phyloP scores from a whole-genome alignment of 768 basidiomycete genomes.

The Leccinum rimulosum region DNA sequence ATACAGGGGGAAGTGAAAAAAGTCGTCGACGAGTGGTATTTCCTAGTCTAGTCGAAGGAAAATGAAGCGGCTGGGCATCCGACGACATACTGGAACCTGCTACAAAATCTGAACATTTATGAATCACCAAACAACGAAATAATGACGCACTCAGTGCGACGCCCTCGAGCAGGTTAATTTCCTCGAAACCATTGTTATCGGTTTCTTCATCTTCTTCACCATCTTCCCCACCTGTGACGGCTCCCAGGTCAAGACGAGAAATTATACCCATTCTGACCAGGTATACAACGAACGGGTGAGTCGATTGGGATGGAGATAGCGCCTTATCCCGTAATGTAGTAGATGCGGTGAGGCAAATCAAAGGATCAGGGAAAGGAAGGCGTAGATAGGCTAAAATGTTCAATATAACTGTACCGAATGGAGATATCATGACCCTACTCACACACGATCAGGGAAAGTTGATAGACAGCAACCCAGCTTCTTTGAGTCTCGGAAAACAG shows the following conservation, averaged over 20 bases:
- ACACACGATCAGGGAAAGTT: slow-evolving; percentile 78
- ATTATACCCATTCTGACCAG: slow-evolving; percentile 17
- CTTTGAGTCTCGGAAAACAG: slow-evolving; percentile 60
- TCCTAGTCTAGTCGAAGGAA: slow-evolving; percentile 74
- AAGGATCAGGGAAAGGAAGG: slow-evolving; percentile 65
- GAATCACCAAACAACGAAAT: background rate
- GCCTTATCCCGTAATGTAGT: slow-evolving; percentile 86
- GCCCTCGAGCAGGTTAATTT: slow-evolving; percentile 68
- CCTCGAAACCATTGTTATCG: slow-evolving; percentile 51
- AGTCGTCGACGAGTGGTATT: slow-evolving; percentile 63
- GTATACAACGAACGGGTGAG: slow-evolving; percentile 33
- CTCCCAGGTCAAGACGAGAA: slow-evolving; percentile 10
- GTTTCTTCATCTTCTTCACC: slow-evolving; percentile 36
- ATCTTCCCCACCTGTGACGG: slow-evolving; percentile 3
- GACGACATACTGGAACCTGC: slow-evolving; percentile 47
- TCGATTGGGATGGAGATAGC: slow-evolving; percentile 42
- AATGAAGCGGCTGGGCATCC: slow-evolving; percentile 35
- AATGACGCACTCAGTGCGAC: slow-evolving; percentile 54
- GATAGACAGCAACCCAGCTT: slow-evolving; percentile 80
- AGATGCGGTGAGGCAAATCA: slow-evolving; percentile 82
- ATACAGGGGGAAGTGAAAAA: slow-evolving; percentile 56
- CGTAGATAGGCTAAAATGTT: slow-evolving; percentile 63
- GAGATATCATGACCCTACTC: slow-evolving; percentile 32
- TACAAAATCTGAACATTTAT: background rate
- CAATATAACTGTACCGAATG: background rate